These are phyloP conservation scores for Aeschynomene evenia DNA, from an alignment of 306 rosid species.

Conservation along the genomic window DNA sequence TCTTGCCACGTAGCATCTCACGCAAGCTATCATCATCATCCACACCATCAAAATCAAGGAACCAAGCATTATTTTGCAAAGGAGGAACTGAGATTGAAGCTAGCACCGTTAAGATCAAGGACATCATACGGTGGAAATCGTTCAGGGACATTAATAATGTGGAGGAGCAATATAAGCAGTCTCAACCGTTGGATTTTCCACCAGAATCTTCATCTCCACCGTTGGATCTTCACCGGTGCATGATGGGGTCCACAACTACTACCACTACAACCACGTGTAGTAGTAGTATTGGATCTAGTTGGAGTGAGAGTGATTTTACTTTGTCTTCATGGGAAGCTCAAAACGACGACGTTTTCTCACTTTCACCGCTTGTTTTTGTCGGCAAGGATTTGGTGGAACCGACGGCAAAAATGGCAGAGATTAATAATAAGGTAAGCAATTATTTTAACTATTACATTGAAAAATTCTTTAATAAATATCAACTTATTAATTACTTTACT, in stretches of 20 bases:
- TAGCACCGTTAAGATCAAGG: conserved; percentile 53
- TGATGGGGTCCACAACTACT: conserved; percentile 7
- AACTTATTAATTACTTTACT: too few species aligned
- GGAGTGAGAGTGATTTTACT: conserved; percentile 83
- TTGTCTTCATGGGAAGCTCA: conserved; percentile 41
- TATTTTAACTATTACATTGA: conserved; percentile 27
- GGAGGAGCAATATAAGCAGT: conserved; percentile 32
- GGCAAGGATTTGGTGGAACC: conserved; percentile 40
- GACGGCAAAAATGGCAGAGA: conserved; percentile 7
- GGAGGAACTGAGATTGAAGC: conserved; percentile 23
- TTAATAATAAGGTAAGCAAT: conserved; percentile 59
- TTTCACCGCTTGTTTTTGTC: conserved; percentile 50
- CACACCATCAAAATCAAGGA: conserved; percentile 20
- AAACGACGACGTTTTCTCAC: conserved; percentile 34
- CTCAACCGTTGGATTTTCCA: conserved; percentile 22
- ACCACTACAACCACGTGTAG: conserved; percentile 26
- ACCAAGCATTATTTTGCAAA: background rate
- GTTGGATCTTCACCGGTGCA: conserved; percentile 31
- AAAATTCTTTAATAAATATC: too few species aligned
- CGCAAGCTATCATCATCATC: conserved; percentile 39
- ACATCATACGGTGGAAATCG: conserved; percentile 82
- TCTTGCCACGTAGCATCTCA: conserved; percentile 53
- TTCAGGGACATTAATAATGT: conserved; percentile 50
- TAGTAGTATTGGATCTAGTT: conserved; percentile 57
- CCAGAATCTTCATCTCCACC: background rate